A percentile compares a stretch with the other conserved stretches of the same genome.
phyloP scores from a whole-genome alignment of 1,139 yeast genomes.

The Magnusiomyces sp. region DNA sequence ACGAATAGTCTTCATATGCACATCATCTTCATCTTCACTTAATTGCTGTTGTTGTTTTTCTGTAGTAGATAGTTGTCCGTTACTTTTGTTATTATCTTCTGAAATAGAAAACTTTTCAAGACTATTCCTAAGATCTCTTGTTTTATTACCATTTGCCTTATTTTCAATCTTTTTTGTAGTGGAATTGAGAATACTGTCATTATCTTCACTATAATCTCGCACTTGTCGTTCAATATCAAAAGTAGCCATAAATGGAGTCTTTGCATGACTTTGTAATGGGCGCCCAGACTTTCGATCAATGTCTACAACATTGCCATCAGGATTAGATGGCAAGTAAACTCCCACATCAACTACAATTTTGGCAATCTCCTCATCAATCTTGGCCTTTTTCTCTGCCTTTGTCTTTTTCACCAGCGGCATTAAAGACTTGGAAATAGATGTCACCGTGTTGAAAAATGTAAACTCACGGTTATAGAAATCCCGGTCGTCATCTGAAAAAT shows the following conservation, averaged over 20 bases:
- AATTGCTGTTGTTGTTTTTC: no score
- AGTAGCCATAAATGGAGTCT: slow-evolving; percentile 97
- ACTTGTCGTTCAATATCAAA: slow-evolving; percentile 67
- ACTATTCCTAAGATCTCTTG: background rate
- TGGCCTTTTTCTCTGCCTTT: slow-evolving; percentile 91
- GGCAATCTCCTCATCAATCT: slow-evolving; percentile 94
- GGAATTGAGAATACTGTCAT: slow-evolving; percentile 33
- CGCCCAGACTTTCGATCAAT: slow-evolving; percentile 87
- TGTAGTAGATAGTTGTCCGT: background rate
- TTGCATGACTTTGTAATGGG: slow-evolving; percentile 98
- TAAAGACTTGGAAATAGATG: slow-evolving; percentile 86
- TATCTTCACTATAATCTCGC: slow-evolving; percentile 30
- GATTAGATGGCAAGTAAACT: slow-evolving; percentile 91
- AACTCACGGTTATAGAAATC: slow-evolving; percentile 76
- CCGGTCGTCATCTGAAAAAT: slow-evolving; percentile 54
- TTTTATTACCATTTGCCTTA: background rate
- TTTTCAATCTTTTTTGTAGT: slow-evolving; percentile 19
- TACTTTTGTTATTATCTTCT: background rate
- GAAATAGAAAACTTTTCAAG: no score
- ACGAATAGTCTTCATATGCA: slow-evolving; percentile 21
- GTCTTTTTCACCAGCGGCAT: slow-evolving; percentile 89
- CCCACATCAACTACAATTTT: slow-evolving; percentile 69
- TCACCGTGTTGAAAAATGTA: slow-evolving; percentile 81
- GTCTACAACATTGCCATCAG: slow-evolving; percentile 89
- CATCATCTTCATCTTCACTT: slow-evolving; percentile 8